These are phyloP conservation scores for Spencermartinsiella ligniputridi DNA, from an alignment of 1,139 yeast genomes.

Conservation along the genomic window DNA sequence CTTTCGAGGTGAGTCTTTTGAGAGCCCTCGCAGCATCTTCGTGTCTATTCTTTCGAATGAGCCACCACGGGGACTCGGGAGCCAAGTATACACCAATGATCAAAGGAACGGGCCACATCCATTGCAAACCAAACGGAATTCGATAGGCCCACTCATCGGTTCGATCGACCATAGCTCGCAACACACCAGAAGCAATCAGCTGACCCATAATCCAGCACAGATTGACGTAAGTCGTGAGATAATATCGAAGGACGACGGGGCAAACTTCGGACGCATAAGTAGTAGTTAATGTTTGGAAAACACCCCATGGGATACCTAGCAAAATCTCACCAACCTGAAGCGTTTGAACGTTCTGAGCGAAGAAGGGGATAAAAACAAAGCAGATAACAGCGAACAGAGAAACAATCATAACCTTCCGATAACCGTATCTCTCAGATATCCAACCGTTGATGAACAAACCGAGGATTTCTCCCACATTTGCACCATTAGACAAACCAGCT, in stretches of 20 bases:
- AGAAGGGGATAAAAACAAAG: constrained; percentile 40
- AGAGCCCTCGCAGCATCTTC: constrained; percentile 36
- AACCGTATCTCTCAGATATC: constrained; percentile 38
- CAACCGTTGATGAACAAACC: constrained; percentile 39
- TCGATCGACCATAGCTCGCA: constrained; percentile 3
- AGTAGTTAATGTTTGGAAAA: constrained; percentile 40
- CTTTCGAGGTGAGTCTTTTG: constrained; percentile 16
- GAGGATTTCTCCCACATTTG: constrained; percentile 36
- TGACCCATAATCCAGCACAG: constrained; percentile 44
- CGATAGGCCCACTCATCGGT: constrained; percentile 32
- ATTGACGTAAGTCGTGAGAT: constrained; percentile 41
- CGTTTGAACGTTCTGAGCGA: constrained; percentile 35
- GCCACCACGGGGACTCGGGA: constrained; percentile 58
- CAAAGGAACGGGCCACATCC: constrained; percentile 61
- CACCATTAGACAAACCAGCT: constrained; percentile 38
- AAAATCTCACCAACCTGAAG: constrained; percentile 40
- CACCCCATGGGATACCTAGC: constrained; percentile 43
- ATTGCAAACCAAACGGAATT: constrained; percentile 49
- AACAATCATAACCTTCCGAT: constrained; percentile 36
- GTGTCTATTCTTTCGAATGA: constrained; percentile 37
- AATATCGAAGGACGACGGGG: constrained; percentile 40
- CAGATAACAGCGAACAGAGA: constrained; percentile 31
- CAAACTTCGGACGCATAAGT: constrained; percentile 46
- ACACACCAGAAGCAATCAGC: constrained; percentile 37
- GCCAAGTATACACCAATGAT: constrained; percentile 47